These are phyloP conservation scores for Lasiosphaeria ovina DNA, from an alignment of 495 filamentous ascomycete genomes.

Conservation along the genomic window DNA sequence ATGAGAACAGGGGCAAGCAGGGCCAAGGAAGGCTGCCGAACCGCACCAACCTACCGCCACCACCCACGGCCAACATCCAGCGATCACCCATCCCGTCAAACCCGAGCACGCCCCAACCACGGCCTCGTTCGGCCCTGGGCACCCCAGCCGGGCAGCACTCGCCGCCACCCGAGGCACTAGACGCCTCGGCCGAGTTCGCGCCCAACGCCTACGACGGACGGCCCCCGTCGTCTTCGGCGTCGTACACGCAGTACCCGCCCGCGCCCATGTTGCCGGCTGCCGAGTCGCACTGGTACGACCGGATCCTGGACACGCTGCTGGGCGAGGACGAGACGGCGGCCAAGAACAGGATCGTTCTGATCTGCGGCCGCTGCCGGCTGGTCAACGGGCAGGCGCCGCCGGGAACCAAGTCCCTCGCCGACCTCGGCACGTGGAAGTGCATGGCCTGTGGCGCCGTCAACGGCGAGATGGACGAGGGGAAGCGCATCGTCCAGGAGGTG, in stretches of 20 bases:
- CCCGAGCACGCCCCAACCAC: slow-evolving; percentile 21
- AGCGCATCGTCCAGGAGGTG: slow-evolving; percentile 55
- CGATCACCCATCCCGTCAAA: slow-evolving; percentile 22
- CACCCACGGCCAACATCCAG: slow-evolving; percentile 84
- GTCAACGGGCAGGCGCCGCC: slow-evolving; percentile 97
- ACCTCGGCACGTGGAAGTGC: slow-evolving; percentile 88
- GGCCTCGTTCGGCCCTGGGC: slow-evolving; percentile 7
- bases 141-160: slow-evolving; percentile 19
- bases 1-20: slow-evolving; percentile 21
- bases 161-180: slow-evolving; percentile 27
- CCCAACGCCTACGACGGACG: slow-evolving; percentile 55
- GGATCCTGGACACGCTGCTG: slow-evolving; percentile 84
- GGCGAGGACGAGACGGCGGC: slow-evolving; percentile 94
- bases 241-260: slow-evolving; percentile 40
- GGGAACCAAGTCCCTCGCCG: slow-evolving; percentile 70
- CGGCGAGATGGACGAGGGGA: slow-evolving; percentile 68
- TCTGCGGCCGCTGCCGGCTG: slow-evolving; percentile 77
- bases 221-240: slow-evolving; percentile 35
- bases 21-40: slow-evolving; percentile 18
- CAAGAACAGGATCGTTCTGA: slow-evolving; percentile 85
- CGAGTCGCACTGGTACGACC: slow-evolving; percentile 84
- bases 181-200: slow-evolving; percentile 51
- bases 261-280: slow-evolving; percentile 36
- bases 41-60: slow-evolving; percentile 65
- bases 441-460: slow-evolving; percentile 81